Evolutionary conservation across 257 asterid species (phyloP).

Genomic region (Fraxinus cuspidata): DNA sequence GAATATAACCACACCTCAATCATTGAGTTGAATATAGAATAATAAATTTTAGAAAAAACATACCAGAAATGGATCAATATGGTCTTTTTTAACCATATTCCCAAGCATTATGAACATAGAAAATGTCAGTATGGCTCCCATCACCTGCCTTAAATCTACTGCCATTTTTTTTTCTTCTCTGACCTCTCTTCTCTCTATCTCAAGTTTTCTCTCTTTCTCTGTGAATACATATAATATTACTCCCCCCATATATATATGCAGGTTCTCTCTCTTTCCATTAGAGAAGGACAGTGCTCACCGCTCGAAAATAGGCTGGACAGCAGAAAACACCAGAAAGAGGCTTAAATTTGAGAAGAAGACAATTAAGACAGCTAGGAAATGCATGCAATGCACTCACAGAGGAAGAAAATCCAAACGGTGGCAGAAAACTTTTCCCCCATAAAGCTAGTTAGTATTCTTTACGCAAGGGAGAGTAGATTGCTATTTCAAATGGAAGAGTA

Average conservation of each 20-base stretch:
- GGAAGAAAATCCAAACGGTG: neutral
- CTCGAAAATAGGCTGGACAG: constrained; percentile 17
- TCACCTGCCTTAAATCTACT: constrained; percentile 52
- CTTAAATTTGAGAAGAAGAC: constrained; percentile 13
- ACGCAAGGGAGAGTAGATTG: neutral
- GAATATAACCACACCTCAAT: neutral
- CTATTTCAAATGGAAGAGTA: neutral
- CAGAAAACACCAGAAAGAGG: constrained; percentile 29
- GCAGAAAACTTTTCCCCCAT: neutral
- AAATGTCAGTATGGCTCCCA: constrained; percentile 60
- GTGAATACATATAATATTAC: neutral
- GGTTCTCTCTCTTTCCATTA: neutral
- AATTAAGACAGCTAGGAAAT: constrained; percentile 23
- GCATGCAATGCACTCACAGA: constrained; percentile 9
- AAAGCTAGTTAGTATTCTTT: neutral
- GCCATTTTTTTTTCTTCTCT: constrained; percentile 28
- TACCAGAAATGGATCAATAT: constrained; percentile 57
- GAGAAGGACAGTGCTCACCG: constrained; percentile 22
- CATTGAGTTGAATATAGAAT: neutral
- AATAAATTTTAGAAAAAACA: neutral
- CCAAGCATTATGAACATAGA: constrained; percentile 65
- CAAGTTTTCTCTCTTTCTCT: neutral
- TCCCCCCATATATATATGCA: constrained; percentile 15
- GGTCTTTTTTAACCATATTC: constrained; percentile 57
- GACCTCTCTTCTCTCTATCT: neutral